phyloP scores from a whole-genome alignment of 129 eudicot genomes.

The Scalesia atractyloides region DNA sequence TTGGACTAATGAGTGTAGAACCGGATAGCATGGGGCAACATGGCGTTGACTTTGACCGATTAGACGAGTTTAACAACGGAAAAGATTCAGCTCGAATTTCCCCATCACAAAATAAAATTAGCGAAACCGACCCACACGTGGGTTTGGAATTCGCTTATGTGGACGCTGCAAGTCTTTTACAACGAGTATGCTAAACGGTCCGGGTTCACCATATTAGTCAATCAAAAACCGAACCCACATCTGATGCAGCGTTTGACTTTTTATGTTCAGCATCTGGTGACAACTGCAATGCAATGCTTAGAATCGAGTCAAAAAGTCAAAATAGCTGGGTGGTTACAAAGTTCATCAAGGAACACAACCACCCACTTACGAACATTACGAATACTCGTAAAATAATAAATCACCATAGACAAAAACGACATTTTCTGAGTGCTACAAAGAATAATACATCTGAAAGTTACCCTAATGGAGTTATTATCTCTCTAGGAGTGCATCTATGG shows the following conservation, averaged over 20 bases:
- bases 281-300: constrained; percentile 65
- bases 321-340: constrained; percentile 60
- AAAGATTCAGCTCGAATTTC: constrained; percentile 41
- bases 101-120: constrained; percentile 39
- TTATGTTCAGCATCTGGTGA: constrained; percentile 54
- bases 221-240: constrained; percentile 36
- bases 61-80: constrained; percentile 47
- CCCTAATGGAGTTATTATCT: constrained; percentile 70
- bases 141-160: constrained; percentile 74
- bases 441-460: constrained; percentile 38
- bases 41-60: constrained; percentile 48
- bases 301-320: constrained; percentile 50
- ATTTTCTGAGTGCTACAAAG: constrained; percentile 47
- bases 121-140: constrained; percentile 50
- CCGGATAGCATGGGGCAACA: constrained; percentile 54
- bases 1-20: constrained; percentile 46
- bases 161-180: constrained; percentile 63
- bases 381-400: constrained; percentile 36
- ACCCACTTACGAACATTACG: constrained; percentile 34
- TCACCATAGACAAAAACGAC: constrained; percentile 47
- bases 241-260: constrained; percentile 41
- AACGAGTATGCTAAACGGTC: constrained; percentile 67
- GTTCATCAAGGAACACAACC: constrained; percentile 61
- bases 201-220: constrained; percentile 56
- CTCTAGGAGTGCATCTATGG: constrained; percentile 41